Evolutionary conservation across 1,284 basidiomycete species (phyloP), one percentile per base, ranked within the genome.

Genomic region (Austroboletus niveus): DNA sequence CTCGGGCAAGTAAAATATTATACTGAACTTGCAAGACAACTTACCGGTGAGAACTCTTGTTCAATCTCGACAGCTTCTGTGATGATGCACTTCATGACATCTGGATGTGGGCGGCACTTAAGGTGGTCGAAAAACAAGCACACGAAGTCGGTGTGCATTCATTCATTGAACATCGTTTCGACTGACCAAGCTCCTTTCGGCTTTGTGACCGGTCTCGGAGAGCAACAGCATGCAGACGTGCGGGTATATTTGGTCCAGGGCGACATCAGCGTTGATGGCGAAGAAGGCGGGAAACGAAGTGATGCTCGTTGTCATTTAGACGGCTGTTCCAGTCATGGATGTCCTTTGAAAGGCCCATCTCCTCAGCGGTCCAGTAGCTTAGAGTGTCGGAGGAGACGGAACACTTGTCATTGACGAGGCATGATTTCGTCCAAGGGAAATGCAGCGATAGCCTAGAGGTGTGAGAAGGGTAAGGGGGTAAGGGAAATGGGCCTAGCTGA

Each of bases 141-240:
- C 1, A 95, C 95, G 68, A 99, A 96, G 70, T 94, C 96, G 76
- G 96, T 98, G 74, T 98, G 96, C 78, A 98, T 89, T 51, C 96
- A 96, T 74, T 99, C 96, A 66, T 99, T 17, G 17, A 17, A 17
- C 17, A 17, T 17, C 17, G 17, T 17, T 17, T 17, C 17, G 17
- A 17, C 17, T 17, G 17, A 17, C 17, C 17, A 17, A 17, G 17
- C 17, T 17, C 17, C 17, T 17, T 17, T 17, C 17, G 17, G 17
- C 17, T 17, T 17, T 17, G 17, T 17, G 17, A 38, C 11, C 17
- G 24, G 41, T 31, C 40, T 48, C 45, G 47, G 54, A 48, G 49
- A 31, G 32, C 31, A 34, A n/a, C 24, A 17, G 40, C 41, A 22
- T 27, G 43, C 31, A 38, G 40, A 17, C 42, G 42, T 22, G 27